Conservation (phyloP, 2,329 filamentous ascomycete species). For the Neodidymelliopsis sp. region DNA sequence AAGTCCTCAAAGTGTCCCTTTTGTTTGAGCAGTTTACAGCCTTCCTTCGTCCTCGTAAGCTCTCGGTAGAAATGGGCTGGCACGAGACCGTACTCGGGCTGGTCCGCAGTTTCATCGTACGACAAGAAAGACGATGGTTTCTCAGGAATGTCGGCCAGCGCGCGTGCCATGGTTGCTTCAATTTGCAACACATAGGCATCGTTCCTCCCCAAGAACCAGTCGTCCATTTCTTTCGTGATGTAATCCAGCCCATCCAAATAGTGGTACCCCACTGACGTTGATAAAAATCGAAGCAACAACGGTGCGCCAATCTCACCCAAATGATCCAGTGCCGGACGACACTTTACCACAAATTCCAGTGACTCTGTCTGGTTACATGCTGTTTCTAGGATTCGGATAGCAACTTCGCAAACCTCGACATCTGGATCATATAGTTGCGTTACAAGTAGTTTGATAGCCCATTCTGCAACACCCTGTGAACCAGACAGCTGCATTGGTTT, state of each 20-base stretch:
- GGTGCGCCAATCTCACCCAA: conserved; percentile 96
- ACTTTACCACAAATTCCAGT: conserved; percentile 95
- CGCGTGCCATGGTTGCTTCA: conserved; percentile 90
- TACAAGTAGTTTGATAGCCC: conserved; percentile 97
- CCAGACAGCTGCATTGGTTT: conserved; percentile 56
- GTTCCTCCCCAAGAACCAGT: conserved; percentile 97
- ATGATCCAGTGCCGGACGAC: conserved; percentile 91
- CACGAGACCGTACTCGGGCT: conserved; percentile 65
- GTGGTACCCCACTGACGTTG: conserved; percentile 95
- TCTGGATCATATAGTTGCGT: conserved; percentile 98
- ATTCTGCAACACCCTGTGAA: conserved; percentile 76
- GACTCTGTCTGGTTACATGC: conserved; percentile 92
- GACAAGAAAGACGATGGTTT: conserved; percentile 59
- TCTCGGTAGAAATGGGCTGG: conserved; percentile 99
- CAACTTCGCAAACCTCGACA: conserved; percentile 93
- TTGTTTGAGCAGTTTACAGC: conserved; percentile 85
- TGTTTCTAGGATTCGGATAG: conserved; percentile 96
- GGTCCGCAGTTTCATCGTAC: conserved; percentile 56
- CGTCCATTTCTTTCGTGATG: conserved; percentile 99
- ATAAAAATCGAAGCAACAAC: conserved; percentile 87
- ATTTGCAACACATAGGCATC: conserved; percentile 95
- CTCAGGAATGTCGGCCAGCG: conserved; percentile 71
- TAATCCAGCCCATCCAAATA: conserved; percentile 97
- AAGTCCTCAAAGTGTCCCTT: conserved; percentile 98
- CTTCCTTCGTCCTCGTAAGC: conserved; percentile 88